Evolutionary conservation across 2,329 filamentous ascomycete genomes (phyloP).

Genomic region (Cladosporium oxysporum): DNA sequence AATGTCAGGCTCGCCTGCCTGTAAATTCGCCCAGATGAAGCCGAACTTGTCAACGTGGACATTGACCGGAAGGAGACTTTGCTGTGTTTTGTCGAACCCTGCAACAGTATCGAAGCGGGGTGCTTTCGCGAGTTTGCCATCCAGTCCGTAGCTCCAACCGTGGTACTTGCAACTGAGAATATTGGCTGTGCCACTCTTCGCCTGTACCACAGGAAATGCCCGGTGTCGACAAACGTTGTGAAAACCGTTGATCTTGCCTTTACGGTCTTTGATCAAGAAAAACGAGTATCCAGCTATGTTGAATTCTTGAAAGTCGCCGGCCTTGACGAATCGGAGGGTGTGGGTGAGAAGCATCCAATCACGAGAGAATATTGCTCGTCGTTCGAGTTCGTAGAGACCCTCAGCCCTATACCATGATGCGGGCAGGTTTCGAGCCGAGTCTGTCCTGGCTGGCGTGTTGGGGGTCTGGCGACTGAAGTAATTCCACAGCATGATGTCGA

Average conservation of each 20-base stretch:
- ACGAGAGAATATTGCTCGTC: constrained; percentile 53
- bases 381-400: constrained; percentile 49
- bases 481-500: constrained; percentile 13
- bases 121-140: constrained; percentile 60
- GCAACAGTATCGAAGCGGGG: constrained; percentile 58
- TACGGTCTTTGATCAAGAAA: constrained; percentile 48
- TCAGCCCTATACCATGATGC: constrained; percentile 17
- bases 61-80: constrained; percentile 57
- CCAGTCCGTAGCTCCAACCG: constrained; percentile 62
- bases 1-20: constrained; percentile 48
- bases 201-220: constrained; percentile 58
- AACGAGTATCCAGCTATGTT: constrained; percentile 57
- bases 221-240: constrained; percentile 64
- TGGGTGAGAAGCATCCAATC: constrained; percentile 58
- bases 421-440: constrained; percentile 3
- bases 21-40: constrained; percentile 61
- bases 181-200: constrained; percentile 51
- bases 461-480: constrained; percentile 5
- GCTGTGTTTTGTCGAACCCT: constrained; percentile 58
- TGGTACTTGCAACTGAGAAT: constrained; percentile 62
- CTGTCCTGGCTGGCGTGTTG: neutral
- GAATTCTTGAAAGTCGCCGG: constrained; percentile 59
- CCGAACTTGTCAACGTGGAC: constrained; percentile 55
- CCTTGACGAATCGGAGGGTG: constrained; percentile 51
- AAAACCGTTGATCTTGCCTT: constrained; percentile 57